phyloP scores from a whole-genome alignment of 1,284 basidiomycete genomes.

The Erythrobasidium hasegawianum region DNA sequence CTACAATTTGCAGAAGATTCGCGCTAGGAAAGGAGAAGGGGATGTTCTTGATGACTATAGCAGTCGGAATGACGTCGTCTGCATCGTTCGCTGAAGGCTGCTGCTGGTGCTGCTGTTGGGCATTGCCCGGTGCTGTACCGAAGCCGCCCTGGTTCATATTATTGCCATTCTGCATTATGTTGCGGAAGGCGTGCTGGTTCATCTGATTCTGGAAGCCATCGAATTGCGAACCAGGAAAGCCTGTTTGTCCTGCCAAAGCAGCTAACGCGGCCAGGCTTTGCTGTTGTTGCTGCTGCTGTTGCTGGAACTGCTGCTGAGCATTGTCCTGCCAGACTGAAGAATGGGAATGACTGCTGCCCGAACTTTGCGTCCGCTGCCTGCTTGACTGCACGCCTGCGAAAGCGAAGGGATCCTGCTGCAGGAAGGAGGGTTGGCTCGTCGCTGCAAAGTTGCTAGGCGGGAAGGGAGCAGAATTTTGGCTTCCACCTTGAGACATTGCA shows the following conservation, averaged over 20 bases:
- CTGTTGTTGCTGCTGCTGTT: slow-evolving; percentile 15
- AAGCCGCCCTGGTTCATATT: background rate
- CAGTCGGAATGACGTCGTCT: slow-evolving; percentile 96
- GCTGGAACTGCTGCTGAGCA: background rate
- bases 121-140: background rate
- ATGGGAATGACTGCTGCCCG: slow-evolving; percentile 15
- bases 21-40: slow-evolving; percentile 97
- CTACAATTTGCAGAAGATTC: slow-evolving; percentile 90
- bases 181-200: background rate
- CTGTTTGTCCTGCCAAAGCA: slow-evolving; percentile 8
- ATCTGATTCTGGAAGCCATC: background rate
- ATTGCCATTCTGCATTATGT: background rate
- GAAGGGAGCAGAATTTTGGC: background rate
- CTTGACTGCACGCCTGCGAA: background rate
- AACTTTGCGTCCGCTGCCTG: slow-evolving; percentile 13
- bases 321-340: background rate
- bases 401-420: slow-evolving; percentile 32
- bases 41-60: slow-evolving; percentile 99
- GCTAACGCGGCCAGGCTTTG: slow-evolving; percentile 18
- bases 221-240: slow-evolving; percentile 1
- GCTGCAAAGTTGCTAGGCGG: slow-evolving; percentile 26
- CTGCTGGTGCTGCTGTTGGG: slow-evolving; percentile 22
- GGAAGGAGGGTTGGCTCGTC: slow-evolving; percentile 9
- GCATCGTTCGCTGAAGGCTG: slow-evolving; percentile 1
- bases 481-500: slow-evolving; percentile 1